These are phyloP conservation scores for Salix exigua DNA, from an alignment of 345 rosid species.

Conservation along the genomic window DNA sequence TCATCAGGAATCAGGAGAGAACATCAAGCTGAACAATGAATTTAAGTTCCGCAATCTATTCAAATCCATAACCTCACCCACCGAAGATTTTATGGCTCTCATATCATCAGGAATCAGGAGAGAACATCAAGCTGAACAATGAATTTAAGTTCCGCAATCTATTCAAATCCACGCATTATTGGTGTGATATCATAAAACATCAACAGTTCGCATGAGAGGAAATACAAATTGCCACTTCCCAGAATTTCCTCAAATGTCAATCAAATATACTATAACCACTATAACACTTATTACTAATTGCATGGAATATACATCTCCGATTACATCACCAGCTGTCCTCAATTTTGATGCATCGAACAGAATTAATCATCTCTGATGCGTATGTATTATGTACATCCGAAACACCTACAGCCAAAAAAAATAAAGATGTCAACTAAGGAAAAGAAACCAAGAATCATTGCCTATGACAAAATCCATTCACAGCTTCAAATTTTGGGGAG, in stretches of 20 bases:
- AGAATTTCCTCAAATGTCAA: background rate
- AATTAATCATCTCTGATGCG: background rate
- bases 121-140: background rate
- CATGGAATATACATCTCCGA: background rate
- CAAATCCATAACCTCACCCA: background rate
- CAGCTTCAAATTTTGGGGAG: background rate
- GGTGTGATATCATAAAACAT: background rate
- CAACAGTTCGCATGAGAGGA: background rate
- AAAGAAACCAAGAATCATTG: background rate
- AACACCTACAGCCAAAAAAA: background rate
- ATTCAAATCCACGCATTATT: background rate
- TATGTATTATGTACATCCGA: constrained; percentile 4
- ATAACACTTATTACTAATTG: background rate
- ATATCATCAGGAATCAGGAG: background rate
- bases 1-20: background rate
- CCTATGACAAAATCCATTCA: background rate
- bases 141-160: background rate
- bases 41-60: background rate
- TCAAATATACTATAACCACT: background rate
- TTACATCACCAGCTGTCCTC: background rate
- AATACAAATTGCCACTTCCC: background rate
- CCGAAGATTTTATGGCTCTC: background rate
- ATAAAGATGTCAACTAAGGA: background rate
- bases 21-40: background rate
- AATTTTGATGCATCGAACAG: background rate